Base-by-base conservation (phyloP, 1,284 basidiomycete genomes). In the Apiotrichum mycotoxinovorans region DNA sequence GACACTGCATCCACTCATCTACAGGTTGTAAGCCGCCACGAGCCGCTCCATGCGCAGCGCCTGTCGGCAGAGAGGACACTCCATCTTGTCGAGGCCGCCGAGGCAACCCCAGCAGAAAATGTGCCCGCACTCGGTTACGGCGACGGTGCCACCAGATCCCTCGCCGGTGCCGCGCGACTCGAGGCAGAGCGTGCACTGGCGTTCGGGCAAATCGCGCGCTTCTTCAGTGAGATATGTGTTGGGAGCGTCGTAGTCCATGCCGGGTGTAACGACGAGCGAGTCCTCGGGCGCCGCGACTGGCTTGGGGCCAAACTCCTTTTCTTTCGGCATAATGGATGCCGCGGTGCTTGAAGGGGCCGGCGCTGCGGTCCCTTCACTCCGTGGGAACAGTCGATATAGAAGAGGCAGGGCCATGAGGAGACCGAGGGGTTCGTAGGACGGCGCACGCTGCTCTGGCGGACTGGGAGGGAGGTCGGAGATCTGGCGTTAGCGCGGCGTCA, bases 91-190 rank as follows among this genome's bases (percentile, higher is more conserved):
- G 68, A 88, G 85, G 84, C 93, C 93, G 89, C 48, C 88, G 85
- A 96, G 89, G 72, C 93, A 97, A 60, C 81, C 84, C 93, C 93
- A 97, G 71, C 91, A 94, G 76, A 95, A 96, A 45, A 95, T 75
- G 77, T 96, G 93, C 0, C 93, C 93, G 67, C 93, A 96, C 71
- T 95, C 92, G 0, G 93, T 96, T 26, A 89, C 86, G 64, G 87
- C 88, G 4, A 69, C 68, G 52, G 86, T 76, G 10, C 75, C 75
- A 5, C 73, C 75, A 38, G 68, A 72, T 0, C 73, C 76, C 40
- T 74, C 68, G 3, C 70, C 70, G 85, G 69, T 87, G 81, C 27
- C 86, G 85, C 70, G 88, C 78, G 78, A 90, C 85, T 93, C 89
- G 54, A 95, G 77, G 69, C 91, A 95, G 7, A 95, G 80, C 2